phyloP scores from a whole-genome alignment of 176 grass and related monocot genomes.

The Cymbopogon citratus region DNA sequence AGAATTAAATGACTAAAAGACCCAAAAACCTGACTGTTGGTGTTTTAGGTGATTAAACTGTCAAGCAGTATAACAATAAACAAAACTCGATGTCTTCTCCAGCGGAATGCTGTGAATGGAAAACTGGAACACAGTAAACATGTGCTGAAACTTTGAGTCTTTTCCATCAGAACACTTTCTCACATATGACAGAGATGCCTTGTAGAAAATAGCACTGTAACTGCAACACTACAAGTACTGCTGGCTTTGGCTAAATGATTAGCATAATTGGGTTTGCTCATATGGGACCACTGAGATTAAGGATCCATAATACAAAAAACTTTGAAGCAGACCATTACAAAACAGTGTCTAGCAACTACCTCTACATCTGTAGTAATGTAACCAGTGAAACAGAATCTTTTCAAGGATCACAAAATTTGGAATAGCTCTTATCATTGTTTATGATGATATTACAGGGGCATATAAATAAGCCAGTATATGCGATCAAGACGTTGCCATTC shows the following conservation, averaged over 20 bases:
- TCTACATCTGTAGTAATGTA: neutral
- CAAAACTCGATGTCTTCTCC: neutral
- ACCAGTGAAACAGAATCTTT: neutral
- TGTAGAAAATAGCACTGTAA: neutral
- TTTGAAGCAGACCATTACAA: neutral
- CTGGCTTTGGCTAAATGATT: slow-evolving; percentile 7
- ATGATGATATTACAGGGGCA: too few relatives aligned
- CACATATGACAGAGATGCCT: neutral
- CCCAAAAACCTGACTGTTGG: neutral
- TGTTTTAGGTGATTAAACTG: slow-evolving; percentile 2
- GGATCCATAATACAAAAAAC: neutral
- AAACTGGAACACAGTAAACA: slow-evolving; percentile 5
- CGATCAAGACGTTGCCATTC: neutral
- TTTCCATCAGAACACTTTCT: neutral
- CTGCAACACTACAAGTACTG: neutral
- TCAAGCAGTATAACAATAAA: neutral
- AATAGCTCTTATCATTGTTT: too few relatives aligned
- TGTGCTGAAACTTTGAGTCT: neutral
- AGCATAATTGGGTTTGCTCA: neutral
- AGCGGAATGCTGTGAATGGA: neutral
- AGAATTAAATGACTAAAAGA: neutral
- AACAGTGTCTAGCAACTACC: neutral
- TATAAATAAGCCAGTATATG: neutral
- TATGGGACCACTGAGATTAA: neutral
- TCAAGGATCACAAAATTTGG: neutral